These are phyloP conservation scores for Tylopilus vinaceipallidus DNA, from an alignment of 768 basidiomycete genomes.

Conservation along the genomic window DNA sequence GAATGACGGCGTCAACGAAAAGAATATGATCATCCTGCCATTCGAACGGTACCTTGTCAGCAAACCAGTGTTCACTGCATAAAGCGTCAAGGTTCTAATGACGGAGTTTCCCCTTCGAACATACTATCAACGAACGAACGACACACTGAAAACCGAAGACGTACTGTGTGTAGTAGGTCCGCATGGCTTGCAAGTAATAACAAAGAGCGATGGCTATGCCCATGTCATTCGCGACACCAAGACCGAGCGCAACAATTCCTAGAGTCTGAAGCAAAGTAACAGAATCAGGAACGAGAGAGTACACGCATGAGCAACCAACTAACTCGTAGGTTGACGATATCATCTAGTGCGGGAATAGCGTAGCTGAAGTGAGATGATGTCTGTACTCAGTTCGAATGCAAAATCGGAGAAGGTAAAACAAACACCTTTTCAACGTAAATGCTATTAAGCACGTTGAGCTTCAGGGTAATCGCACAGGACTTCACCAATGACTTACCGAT, in stretches of 20 bases:
- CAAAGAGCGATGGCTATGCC: constrained; percentile 50
- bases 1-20: constrained; percentile 1
- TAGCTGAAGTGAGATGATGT: constrained; percentile 32
- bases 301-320: constrained; percentile 7
- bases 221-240: constrained; percentile 51
- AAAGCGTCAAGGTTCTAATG: constrained; percentile 55
- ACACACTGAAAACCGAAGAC: constrained; percentile 8
- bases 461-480: neutral
- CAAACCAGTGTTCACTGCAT: constrained; percentile 60
- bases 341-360: constrained; percentile 39
- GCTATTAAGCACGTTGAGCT: constrained; percentile 27
- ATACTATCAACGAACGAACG: neutral
- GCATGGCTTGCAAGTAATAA: constrained; percentile 52
- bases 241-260: constrained; percentile 47
- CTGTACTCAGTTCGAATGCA: neutral
- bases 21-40: neutral
- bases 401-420: neutral
- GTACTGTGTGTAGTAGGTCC: constrained; percentile 47
- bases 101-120: constrained; percentile 49
- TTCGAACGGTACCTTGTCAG: constrained; percentile 51
- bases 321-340: constrained; percentile 47
- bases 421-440: constrained; percentile 45
- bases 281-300: neutral
- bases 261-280: constrained; percentile 35
- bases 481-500: constrained; percentile 31